These are phyloP conservation scores for Arthrobotrys iridis DNA, from an alignment of 2,329 filamentous ascomycete species.

Conservation along the genomic window DNA sequence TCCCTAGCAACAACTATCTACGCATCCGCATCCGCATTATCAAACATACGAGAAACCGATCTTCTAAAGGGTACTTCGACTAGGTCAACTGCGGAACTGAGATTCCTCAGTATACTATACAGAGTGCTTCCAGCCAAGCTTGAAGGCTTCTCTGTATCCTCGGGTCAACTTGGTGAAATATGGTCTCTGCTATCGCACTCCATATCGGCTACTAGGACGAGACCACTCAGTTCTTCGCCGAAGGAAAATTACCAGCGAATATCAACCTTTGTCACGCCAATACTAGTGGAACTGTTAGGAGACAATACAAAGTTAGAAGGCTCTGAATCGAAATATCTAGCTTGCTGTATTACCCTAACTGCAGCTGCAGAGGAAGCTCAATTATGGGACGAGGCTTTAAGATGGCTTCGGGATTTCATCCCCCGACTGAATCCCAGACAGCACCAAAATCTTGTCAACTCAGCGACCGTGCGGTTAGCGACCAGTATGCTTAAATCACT, in stretches of 20 bases:
- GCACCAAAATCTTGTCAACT: conserved; percentile 33
- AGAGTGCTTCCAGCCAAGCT: conserved; percentile 20
- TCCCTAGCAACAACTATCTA: conserved; percentile 32
- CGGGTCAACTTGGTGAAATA: conserved; percentile 24
- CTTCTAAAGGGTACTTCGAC: not conserved
- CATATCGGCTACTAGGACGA: conserved; percentile 17
- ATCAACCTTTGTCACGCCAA: not conserved
- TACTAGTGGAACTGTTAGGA: conserved; percentile 21
- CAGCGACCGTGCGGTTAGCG: conserved; percentile 21
- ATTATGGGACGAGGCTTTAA: conserved; percentile 32
- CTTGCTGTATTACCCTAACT: conserved; percentile 24
- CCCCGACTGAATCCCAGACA: conserved; percentile 22
- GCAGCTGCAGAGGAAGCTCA: conserved; percentile 33
- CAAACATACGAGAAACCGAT: conserved; percentile 28
- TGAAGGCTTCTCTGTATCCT: conserved; percentile 3
- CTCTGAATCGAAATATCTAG: conserved; percentile 42
- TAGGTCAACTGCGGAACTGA: conserved; percentile 15
- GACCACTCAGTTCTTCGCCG: conserved; percentile 7
- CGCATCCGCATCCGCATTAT: conserved; percentile 31
- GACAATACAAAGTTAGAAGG: conserved; percentile 9
- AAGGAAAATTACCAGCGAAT: conserved; percentile 29
- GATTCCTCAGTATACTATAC: conserved; percentile 30
- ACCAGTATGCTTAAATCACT: conserved; percentile 33
- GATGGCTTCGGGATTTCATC: conserved; percentile 27
- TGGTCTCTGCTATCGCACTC: conserved; percentile 41